These are phyloP conservation scores for Boletus reticulatus DNA, from an alignment of 768 basidiomycete genomes.

Conservation along the genomic window DNA sequence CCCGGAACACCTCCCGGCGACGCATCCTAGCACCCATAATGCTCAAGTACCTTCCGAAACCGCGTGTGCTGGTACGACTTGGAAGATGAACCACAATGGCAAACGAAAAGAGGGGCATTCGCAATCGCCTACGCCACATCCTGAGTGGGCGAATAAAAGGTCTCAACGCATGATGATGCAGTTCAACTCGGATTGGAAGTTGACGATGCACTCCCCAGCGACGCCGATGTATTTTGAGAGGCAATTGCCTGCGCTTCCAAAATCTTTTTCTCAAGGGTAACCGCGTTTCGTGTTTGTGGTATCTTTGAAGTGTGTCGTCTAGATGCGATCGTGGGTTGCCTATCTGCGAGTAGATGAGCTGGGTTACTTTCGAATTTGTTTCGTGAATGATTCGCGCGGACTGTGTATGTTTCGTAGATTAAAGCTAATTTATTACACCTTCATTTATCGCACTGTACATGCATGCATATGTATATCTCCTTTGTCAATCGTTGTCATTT, in stretches of 20 bases:
- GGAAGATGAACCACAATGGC: conserved; percentile 3
- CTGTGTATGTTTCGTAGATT: no score
- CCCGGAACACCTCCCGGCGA: conserved; percentile 42
- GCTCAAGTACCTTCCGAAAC: conserved; percentile 38
- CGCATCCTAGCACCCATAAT: conserved; percentile 58
- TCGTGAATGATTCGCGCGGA: background rate
- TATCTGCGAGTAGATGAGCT: no score
- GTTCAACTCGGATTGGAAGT: background rate
- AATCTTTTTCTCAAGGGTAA: background rate
- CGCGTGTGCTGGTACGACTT: conserved; percentile 19
- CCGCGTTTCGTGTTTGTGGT: background rate
- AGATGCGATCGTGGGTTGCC: background rate
- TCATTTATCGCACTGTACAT: background rate
- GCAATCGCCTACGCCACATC: background rate
- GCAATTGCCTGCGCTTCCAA: background rate
- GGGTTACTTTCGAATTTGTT: background rate
- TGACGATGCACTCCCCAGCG: background rate
- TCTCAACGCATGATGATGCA: background rate
- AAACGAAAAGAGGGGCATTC: background rate
- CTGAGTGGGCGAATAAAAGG: background rate
- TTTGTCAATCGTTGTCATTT: no score
- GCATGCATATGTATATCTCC: background rate
- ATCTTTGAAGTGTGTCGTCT: background rate
- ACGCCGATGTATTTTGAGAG: background rate
- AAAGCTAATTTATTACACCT: background rate